Evolutionary conservation across 768 basidiomycete genomes (phyloP).

Genomic region (Butyriboletus loyo): DNA sequence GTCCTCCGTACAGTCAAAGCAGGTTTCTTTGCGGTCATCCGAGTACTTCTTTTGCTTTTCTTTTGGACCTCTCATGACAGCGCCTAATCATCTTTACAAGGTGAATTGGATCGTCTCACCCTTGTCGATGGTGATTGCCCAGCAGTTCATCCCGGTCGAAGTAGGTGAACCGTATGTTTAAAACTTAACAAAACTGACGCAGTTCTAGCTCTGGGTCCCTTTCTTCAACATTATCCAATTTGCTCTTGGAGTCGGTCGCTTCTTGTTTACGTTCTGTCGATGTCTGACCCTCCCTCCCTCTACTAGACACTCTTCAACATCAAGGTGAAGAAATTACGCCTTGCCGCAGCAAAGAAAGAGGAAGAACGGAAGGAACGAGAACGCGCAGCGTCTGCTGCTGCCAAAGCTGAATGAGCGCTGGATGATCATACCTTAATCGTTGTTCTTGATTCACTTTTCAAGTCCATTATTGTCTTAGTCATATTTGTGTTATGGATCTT

Average conservation of each 20-base stretch:
- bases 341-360: slow-evolving; percentile 54
- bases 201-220: slow-evolving; percentile 74
- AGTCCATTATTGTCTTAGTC: neutral
- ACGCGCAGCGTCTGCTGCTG: slow-evolving; percentile 20
- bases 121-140: slow-evolving; percentile 68
- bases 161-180: slow-evolving; percentile 35
- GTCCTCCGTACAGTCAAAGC: slow-evolving; percentile 64
- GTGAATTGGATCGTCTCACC: slow-evolving; percentile 81
- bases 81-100: slow-evolving; percentile 36
- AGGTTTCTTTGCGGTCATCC: slow-evolving; percentile 72
- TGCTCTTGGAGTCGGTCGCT: slow-evolving; percentile 59
- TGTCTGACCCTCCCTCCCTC: neutral
- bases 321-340: slow-evolving; percentile 59
- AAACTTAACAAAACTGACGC: slow-evolving; percentile 1
- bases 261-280: slow-evolving; percentile 1
- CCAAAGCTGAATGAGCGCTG: slow-evolving; percentile 16
- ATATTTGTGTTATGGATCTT: slow-evolving; percentile 14
- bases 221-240: slow-evolving; percentile 84
- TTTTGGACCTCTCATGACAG: neutral
- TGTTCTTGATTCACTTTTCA: neutral
- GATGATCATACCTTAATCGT: slow-evolving; percentile 15
- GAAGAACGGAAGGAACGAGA: slow-evolving; percentile 35
- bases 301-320: slow-evolving; percentile 70
- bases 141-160: slow-evolving; percentile 75
- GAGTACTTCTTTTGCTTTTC: slow-evolving; percentile 42